Conservation (phyloP, 352 stramenopile species). For the Phytophthora citricola region DNA sequence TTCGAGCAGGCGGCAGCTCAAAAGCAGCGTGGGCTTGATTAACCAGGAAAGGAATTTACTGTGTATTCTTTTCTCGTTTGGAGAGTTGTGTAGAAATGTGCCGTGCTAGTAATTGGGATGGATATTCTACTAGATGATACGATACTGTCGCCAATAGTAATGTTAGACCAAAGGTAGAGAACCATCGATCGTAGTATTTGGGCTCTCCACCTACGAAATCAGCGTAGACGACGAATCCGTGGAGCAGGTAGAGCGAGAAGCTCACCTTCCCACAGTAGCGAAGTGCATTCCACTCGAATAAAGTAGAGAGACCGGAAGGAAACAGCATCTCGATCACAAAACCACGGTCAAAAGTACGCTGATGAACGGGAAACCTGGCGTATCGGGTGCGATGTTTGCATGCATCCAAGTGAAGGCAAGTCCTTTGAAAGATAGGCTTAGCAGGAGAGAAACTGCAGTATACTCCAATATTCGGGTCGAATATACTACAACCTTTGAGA, state of each 20-base stretch:
- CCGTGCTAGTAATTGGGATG: slow-evolving; percentile 40
- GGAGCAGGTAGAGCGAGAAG: slow-evolving; percentile 53
- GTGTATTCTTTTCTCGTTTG: slow-evolving; percentile 7
- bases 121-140: slow-evolving; percentile 49
- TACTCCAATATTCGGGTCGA: slow-evolving; percentile 29
- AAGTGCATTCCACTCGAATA: slow-evolving; percentile 22
- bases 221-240: slow-evolving; percentile 43
- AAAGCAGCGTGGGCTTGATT: too few species aligned
- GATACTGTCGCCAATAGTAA: slow-evolving; percentile 38
- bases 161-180: slow-evolving; percentile 36
- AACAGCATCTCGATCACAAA: slow-evolving; percentile 46
- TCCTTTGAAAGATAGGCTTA: slow-evolving; percentile 32
- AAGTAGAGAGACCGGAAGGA: slow-evolving; percentile 25
- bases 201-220: background rate
- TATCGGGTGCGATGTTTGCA: slow-evolving; percentile 17
- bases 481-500: slow-evolving; percentile 3
- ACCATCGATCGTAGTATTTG: slow-evolving; percentile 30
- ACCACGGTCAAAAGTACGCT: slow-evolving; percentile 33
- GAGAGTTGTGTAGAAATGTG: slow-evolving; percentile 22
- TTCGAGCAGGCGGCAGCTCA: too few species aligned
- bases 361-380: slow-evolving; percentile 31
- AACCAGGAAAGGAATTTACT: too few species aligned
- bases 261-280: slow-evolving; percentile 50
- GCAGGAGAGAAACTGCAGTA: slow-evolving; percentile 17
- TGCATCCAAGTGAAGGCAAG: slow-evolving; percentile 38